These are phyloP conservation scores for Trichomonascaceae sp. DNA, from an alignment of 1,139 yeast species.

Conservation along the genomic window DNA sequence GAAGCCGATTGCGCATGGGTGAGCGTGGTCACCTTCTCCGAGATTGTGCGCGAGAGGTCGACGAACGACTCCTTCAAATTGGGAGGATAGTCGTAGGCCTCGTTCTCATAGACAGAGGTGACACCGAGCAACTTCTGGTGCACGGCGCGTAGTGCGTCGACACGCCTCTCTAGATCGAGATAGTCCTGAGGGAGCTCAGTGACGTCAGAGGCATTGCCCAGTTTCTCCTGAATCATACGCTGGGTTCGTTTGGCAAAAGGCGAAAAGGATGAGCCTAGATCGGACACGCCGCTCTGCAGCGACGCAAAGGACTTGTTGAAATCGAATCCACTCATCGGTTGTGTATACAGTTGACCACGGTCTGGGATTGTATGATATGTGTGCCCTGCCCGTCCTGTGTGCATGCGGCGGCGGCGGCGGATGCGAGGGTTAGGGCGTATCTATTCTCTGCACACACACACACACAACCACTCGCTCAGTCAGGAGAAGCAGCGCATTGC, in stretches of 20 bases:
- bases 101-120: slow-evolving; percentile 54
- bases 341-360: not conserved
- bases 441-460: too few relatives aligned
- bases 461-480: too few relatives aligned
- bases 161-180: slow-evolving; percentile 56
- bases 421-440: too few relatives aligned
- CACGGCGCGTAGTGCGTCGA: slow-evolving; percentile 61
- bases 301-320: slow-evolving; percentile 28
- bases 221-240: slow-evolving; percentile 62
- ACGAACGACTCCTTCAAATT: slow-evolving; percentile 57
- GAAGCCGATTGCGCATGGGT: slow-evolving; percentile 67
- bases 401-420: too few relatives aligned
- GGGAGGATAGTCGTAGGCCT: slow-evolving; percentile 79
- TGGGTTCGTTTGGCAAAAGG: slow-evolving; percentile 76
- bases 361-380: not conserved
- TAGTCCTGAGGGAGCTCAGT: slow-evolving; percentile 81
- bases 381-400: too few relatives aligned
- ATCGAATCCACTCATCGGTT: slow-evolving; percentile 25
- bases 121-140: slow-evolving; percentile 64
- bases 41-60: slow-evolving; percentile 58
- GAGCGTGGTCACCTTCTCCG: slow-evolving; percentile 53
- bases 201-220: slow-evolving; percentile 66
- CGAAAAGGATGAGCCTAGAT: slow-evolving; percentile 29
- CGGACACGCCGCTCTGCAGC: slow-evolving; percentile 25
- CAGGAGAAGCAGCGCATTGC: too few relatives aligned